Base-by-base conservation (phyloP, 2,329 filamentous ascomycete species). In the Cucurbitaria berberidis region DNA sequence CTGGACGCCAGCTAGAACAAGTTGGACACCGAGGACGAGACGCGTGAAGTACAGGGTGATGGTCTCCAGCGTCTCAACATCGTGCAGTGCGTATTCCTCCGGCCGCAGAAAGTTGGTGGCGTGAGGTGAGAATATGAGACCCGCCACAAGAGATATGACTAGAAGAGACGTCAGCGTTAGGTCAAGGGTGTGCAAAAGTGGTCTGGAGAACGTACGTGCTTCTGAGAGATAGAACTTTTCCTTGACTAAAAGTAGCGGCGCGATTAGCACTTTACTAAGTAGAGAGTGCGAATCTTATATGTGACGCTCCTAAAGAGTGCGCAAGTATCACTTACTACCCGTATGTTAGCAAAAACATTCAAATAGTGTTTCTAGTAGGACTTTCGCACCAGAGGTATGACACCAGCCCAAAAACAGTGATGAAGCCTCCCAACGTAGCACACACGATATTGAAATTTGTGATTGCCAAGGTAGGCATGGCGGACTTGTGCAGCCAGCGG, bases 221-320 rank as follows among this genome's bases (percentile, higher is more conserved):
- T 97, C 93, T 1, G 91, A 96, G 1, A 97, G 82, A 72, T 96
- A 96, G 70, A 90, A 93, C 52, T 86, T 89, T 77, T 96, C 93
- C 71, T 97, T 96, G 69, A 90, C n/a, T n/a, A n/a, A n/a, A n/a
- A n/a, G n/a, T n/a, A n/a, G n/a, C n/a, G n/a, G n/a, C n/a, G n/a
- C n/a, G n/a, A n/a, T n/a, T n/a, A n/a, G n/a, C n/a, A n/a, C n/a
- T n/a, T n/a, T n/a, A n/a, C n/a, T n/a, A n/a, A n/a, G n/a, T n/a
- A n/a, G n/a, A n/a, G n/a, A n/a, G n/a, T n/a, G n/a, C n/a, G n/a
- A n/a, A n/a, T n/a, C n/a, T n/a, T n/a, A n/a, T n/a, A n/a, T n/a
- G n/a, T n/a, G n/a, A n/a, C n/a, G n/a, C n/a, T n/a, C n/a, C n/a
- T n/a, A n/a, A n/a, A n/a, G n/a, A n/a, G n/a, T n/a, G n/a, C n/a